Base-by-base conservation (phyloP, 148 eudicot species). In the Camellia granthamiana region DNA sequence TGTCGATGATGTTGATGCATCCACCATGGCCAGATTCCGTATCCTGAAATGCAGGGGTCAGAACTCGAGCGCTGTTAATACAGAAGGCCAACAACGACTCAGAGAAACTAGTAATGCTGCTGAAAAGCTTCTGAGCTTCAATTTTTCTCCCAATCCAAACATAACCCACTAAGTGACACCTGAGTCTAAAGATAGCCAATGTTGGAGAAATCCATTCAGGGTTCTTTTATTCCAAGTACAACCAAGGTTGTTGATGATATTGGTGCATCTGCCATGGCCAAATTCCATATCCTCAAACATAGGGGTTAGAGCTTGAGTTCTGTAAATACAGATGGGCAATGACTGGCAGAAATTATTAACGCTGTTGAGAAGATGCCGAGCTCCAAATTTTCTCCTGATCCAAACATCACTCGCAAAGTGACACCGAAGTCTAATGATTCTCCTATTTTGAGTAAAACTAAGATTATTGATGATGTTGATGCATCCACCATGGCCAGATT, bases 251-350 rank as follows among this genome's bases (percentile, higher is more conserved):
- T 41, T 55, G 83, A 88, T 78, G 91, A 81, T 46, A 63, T 63
- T 38, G 91, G 89, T 74, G 80, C 91, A 78, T 89, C 94, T 14
- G 91, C 90, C 14, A 82, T 91, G 88, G 80, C 88, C 65, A 87
- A 94, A 79, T 88, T 90, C 49, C 83, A 87, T 41, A 84, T 92
- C 86, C 72, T 93, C 71, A 88, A 88, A 78, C 52, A 77, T 60
- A 88, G 94, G 66, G 80, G 84, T 19, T 85, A 85, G 58, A 70
- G 69, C 41, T 71, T 72, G 16, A 80, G 78, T 64, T 61, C 86
- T 11, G 59, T 65, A 51, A 78, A 44, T 41, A 75, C 49, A 79
- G 88, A 77, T 54, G 80, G 82, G 13, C 15, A 75, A 47, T 46
- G 77, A 16, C 18, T 51, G 46, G 69, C 75, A 8, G 74, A 77